Evolutionary conservation across 257 asterid species (phyloP), one percentile per base, ranked within the genome.

Genomic region (Scutellaria minor): DNA sequence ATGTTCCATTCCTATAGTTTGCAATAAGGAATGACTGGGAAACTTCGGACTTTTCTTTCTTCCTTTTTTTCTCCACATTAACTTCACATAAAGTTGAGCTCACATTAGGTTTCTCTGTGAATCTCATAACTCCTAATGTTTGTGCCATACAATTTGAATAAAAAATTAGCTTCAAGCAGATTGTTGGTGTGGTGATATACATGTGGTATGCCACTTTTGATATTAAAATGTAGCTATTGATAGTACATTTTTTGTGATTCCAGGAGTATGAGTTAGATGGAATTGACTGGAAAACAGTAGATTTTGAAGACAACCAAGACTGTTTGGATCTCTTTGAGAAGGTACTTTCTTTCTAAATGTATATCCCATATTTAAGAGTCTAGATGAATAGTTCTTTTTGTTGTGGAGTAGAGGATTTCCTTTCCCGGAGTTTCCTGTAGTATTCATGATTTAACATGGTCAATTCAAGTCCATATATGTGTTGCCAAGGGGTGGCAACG

Each of bases 261-360:
- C 18, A 94, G 99, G 99, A 87, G 81, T 91, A 88, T 70, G 97
- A 89, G 66, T 66, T 82, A 76, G 99, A 94, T 63, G 99, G 99
- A 76, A 87, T 94, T 84, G 93, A 94, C 72, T 94, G 95, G 91
- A 85, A 88, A 73, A 91, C 83, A 84, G 84, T 91, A 51, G 93
- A 94, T 59, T 94, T 91, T 80, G 88, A 80, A 75, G 99, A 91
- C 90, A 94, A 94, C 81, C 93, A 88, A 75, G 93, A 84, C 42
- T 86, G 98, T 79, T 77, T 94, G 85, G 88, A 94, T 80, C 96
- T 94, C 66, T 83, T 91, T 68, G 99, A 94, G 83, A 88, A 80
- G 89, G 87, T 83, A 74, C 50, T 72, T 68, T 64, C 35, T 73
- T 56, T 6, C 57, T 50, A 44, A 15, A 42, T 63, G 40, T 63